A percentile compares a stretch with the other conserved stretches of the same genome.
Conservation (phyloP, 2,329 filamentous ascomycete genomes). For the Macrophomina pseudophaseolina region DNA sequence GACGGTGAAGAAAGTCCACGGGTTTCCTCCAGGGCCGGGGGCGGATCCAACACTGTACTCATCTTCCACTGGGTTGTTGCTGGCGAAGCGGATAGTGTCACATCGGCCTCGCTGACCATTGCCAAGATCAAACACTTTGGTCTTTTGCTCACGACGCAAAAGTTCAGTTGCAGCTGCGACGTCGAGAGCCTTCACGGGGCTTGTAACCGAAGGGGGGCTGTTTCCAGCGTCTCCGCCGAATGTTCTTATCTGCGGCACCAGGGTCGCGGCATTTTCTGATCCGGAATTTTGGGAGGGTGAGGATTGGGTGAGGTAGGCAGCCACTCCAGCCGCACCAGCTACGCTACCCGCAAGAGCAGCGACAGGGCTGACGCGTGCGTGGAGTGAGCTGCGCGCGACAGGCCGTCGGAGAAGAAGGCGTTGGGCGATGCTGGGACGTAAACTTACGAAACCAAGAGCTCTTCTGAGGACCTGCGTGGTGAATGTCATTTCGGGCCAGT, state of each 20-base stretch:
- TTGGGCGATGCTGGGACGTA: background rate
- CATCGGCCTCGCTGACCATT: slow-evolving; percentile 7
- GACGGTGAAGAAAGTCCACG: slow-evolving; percentile 50
- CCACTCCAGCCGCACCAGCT: background rate
- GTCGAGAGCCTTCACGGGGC: slow-evolving; percentile 12
- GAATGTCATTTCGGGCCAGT: background rate
- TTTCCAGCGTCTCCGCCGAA: background rate
- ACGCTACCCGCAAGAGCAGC: background rate
- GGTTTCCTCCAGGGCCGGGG: slow-evolving; percentile 36
- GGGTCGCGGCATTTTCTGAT: background rate
- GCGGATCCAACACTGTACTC: slow-evolving; percentile 37
- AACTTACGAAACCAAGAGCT: background rate
- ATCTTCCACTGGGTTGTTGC: slow-evolving; percentile 35
- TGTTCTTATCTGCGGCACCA: background rate
- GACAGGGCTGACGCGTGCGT: slow-evolving; percentile 3
- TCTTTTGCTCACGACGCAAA: background rate
- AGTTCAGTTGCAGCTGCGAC: background rate
- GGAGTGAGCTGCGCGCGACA: background rate
- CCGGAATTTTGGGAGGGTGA: background rate
- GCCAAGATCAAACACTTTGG: slow-evolving; percentile 10
- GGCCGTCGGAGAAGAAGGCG: background rate
- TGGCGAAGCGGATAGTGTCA: slow-evolving; percentile 21
- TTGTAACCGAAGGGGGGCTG: background rate
- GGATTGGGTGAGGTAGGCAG: background rate
- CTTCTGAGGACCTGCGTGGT: background rate